Base-by-base conservation (phyloP, 768 basidiomycete genomes). In the Naganishia kalamii region DNA sequence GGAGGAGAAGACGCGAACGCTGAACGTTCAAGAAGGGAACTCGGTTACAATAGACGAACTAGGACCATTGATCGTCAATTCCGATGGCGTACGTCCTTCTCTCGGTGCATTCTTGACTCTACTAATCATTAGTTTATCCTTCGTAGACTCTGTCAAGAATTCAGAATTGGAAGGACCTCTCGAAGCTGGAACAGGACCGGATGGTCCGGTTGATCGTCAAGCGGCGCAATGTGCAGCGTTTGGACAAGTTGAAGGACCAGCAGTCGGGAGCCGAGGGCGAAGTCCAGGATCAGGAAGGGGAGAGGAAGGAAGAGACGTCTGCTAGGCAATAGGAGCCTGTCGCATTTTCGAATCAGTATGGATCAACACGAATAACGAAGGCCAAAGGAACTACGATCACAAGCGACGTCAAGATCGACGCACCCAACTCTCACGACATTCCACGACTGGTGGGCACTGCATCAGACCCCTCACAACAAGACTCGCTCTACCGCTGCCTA, bases 91-190 rank as follows among this genome's bases (percentile, higher is more conserved):
- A 25, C 49, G 62, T 50, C 12, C 4, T 17, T 52, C 32, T 27
- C 40, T 59, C 32, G 15, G 40, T 59, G 23, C 63, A 8, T 43
- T 49, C 44, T 61, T 25, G 30, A 33, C 13, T 35, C 29, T 27
- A 5, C 10, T 44, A 41, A 65, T 4, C 15, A 17, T 32, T 21
- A 15, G 46, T 37, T 11, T n/a, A 25, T 32, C 51, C 13, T 29
- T 25, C 52, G 17, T 65, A 87, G 86, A 87, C 86, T 0, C 71
- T 87, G 17, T 87, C 85, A 8, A 79, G 86, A 37, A 86, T 88
- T 64, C 81, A 81, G 30, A 86, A 87, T 70, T 88, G 86, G 87
- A 75, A 80, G 44, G 78, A 81, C 62, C 81, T 87, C 80, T 82
- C 85, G 1, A 79, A 82, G 13, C 70, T 78, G 19, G 85, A 88